These are phyloP conservation scores for Oenanthe javanica DNA, from an alignment of 140 eudicot species.

Conservation along the genomic window DNA sequence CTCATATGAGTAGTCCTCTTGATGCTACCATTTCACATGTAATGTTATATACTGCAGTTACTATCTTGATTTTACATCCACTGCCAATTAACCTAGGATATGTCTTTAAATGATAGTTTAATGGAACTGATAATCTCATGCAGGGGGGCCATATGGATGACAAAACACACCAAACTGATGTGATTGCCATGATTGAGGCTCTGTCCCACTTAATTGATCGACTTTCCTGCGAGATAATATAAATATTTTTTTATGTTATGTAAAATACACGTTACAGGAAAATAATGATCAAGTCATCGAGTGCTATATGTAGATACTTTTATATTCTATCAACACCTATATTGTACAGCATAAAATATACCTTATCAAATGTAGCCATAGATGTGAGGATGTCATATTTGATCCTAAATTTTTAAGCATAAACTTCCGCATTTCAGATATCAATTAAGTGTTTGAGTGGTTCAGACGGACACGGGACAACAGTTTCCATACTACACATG, in stretches of 20 bases:
- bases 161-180: constrained; percentile 23
- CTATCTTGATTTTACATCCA: neutral
- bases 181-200: constrained; percentile 30
- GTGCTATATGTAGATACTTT: too few relatives aligned
- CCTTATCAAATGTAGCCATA: neutral
- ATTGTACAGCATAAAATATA: neutral
- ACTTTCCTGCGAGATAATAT: constrained; percentile 44
- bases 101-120: neutral
- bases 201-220: constrained; percentile 44
- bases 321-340: neutral
- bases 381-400: neutral
- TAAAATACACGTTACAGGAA: neutral
- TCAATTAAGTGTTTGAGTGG: constrained; percentile 42
- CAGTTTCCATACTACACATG: constrained; percentile 40
- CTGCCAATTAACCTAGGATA: neutral
- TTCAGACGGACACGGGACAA: constrained; percentile 42
- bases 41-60: neutral
- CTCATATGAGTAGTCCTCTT: constrained; percentile 25
- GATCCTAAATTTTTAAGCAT: neutral
- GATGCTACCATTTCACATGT: constrained; percentile 29
- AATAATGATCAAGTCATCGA: neutral
- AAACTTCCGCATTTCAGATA: constrained; percentile 22
- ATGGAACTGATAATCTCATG: neutral
- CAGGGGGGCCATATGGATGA: constrained; percentile 30
- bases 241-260: neutral